A percentile compares a stretch with the other conserved stretches of the same genome.
Evolutionary conservation across 768 basidiomycete genomes (phyloP).

Genomic region (Macrocybe gigantea): DNA sequence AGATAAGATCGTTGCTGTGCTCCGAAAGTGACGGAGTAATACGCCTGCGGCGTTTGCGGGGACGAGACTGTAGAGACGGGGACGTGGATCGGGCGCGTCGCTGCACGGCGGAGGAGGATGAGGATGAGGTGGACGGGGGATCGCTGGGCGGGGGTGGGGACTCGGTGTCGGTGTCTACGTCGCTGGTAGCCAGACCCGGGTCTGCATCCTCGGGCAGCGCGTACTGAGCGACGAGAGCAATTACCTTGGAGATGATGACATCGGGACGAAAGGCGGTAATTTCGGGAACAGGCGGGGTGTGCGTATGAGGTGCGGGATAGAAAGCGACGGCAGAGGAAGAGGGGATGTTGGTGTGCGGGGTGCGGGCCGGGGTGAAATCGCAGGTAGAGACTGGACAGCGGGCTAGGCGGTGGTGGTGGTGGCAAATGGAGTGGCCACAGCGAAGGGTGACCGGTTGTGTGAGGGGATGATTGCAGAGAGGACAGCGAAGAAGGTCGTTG

Average conservation of each 20-base stretch:
- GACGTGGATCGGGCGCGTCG: constrained; percentile 15
- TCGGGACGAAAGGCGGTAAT: constrained; percentile 27
- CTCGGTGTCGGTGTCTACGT: no score
- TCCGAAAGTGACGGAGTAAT: constrained; percentile 6
- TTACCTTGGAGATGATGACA: constrained; percentile 52
- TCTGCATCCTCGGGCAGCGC: no score
- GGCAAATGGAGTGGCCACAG: constrained; percentile 84
- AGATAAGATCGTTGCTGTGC: constrained; percentile 24
- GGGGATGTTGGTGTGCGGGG: constrained; percentile 32
- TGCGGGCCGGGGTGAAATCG: constrained; percentile 23
- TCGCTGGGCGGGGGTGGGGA: constrained; percentile 8
- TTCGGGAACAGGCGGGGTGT: not conserved
- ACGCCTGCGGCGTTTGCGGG: constrained; percentile 24
- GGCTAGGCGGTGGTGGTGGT: constrained; percentile 33
- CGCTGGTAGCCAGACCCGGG: no score
- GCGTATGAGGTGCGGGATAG: constrained; percentile 4
- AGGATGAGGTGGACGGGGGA: constrained; percentile 5
- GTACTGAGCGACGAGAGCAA: constrained; percentile 30
- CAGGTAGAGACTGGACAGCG: constrained; percentile 29
- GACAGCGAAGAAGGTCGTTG: constrained; percentile 31
- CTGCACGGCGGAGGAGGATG: constrained; percentile 7
- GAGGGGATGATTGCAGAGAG: constrained; percentile 53
- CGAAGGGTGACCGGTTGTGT: constrained; percentile 60
- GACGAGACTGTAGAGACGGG: constrained; percentile 11
- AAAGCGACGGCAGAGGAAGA: constrained; percentile 26